phyloP scores from a whole-genome alignment of 1,139 yeast species.

The Geotrichum cucujoidarum region DNA sequence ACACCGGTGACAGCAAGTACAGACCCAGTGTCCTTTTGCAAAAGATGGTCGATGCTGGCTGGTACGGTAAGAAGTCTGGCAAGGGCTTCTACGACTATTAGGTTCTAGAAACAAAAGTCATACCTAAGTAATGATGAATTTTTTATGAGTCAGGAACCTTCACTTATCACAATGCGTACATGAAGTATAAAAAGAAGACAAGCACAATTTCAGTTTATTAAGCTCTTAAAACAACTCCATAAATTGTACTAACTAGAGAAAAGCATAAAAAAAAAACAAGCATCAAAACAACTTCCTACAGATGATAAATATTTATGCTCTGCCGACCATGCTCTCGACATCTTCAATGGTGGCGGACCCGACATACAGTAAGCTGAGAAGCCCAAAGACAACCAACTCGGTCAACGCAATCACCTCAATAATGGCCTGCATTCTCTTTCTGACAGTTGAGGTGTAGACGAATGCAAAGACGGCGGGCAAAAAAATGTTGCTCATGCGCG shows the following conservation, averaged over 20 bases:
- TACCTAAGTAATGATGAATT: too few relatives aligned
- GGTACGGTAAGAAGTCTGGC: slow-evolving; percentile 42
- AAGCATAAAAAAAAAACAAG: too few relatives aligned
- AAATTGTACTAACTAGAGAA: too few relatives aligned
- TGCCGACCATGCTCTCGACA: neutral
- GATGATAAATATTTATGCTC: neutral
- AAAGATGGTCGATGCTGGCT: slow-evolving; percentile 43
- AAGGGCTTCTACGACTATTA: slow-evolving; percentile 42
- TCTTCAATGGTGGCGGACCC: slow-evolving; percentile 8
- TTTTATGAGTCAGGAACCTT: too few relatives aligned
- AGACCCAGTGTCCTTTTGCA: slow-evolving; percentile 40
- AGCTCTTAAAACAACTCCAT: too few relatives aligned
- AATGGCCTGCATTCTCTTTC: slow-evolving; percentile 30
- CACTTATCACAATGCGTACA: too few relatives aligned
- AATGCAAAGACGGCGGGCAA: slow-evolving; percentile 32
- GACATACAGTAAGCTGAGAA: slow-evolving; percentile 19
- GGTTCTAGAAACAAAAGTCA: too few relatives aligned
- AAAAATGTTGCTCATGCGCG: slow-evolving; percentile 28
- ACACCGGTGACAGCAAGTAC: slow-evolving; percentile 43
- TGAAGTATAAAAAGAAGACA: too few relatives aligned
- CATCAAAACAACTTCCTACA: too few relatives aligned
- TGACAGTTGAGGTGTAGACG: slow-evolving; percentile 32
- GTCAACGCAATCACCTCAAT: slow-evolving; percentile 26
- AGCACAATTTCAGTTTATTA: too few relatives aligned
- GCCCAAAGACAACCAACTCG: slow-evolving; percentile 21